These are phyloP conservation scores for Puccinia novopanici DNA, from an alignment of 1,284 basidiomycete species.

Conservation along the genomic window DNA sequence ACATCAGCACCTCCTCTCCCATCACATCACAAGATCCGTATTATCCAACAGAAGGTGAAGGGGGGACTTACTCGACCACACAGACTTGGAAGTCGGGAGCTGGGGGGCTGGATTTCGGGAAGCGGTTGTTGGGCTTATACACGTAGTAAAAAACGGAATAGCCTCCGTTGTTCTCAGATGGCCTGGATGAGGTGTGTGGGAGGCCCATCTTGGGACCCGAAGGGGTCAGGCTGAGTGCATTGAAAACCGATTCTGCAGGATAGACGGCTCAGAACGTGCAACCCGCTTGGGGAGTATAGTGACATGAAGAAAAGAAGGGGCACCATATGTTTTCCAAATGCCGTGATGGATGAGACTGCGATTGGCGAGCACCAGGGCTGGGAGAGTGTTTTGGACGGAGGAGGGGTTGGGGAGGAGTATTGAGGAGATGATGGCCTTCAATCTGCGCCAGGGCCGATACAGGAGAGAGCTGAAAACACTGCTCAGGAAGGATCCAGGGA, in stretches of 20 bases:
- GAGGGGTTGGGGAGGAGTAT: neutral
- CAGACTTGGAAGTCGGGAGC: slow-evolving; percentile 46
- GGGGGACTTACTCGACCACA: slow-evolving; percentile 43
- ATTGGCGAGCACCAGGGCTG: neutral
- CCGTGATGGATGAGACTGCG: slow-evolving; percentile 23
- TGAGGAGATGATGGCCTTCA: neutral
- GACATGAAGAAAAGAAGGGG: neutral
- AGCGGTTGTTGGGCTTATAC: slow-evolving; percentile 49
- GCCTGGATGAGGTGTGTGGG: neutral
- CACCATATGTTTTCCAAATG: slow-evolving; percentile 45
- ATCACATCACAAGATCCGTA: too few relatives aligned
- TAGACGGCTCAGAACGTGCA: neutral
- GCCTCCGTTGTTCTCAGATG: neutral
- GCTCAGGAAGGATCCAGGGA: neutral
- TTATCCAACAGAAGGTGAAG: too few relatives aligned
- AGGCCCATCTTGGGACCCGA: slow-evolving; percentile 27
- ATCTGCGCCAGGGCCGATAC: neutral
- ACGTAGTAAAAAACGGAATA: slow-evolving; percentile 50
- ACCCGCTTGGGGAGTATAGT: too few relatives aligned
- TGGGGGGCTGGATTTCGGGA: slow-evolving; percentile 36
- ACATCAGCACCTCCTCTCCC: too few relatives aligned
- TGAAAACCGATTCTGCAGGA: slow-evolving; percentile 41
- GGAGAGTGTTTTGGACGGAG: neutral
- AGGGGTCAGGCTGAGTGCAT: slow-evolving; percentile 33
- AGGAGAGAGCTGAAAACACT: neutral